phyloP scores from a whole-genome alignment of 2,329 filamentous ascomycete genomes.

The Calonectria fujianensis region DNA sequence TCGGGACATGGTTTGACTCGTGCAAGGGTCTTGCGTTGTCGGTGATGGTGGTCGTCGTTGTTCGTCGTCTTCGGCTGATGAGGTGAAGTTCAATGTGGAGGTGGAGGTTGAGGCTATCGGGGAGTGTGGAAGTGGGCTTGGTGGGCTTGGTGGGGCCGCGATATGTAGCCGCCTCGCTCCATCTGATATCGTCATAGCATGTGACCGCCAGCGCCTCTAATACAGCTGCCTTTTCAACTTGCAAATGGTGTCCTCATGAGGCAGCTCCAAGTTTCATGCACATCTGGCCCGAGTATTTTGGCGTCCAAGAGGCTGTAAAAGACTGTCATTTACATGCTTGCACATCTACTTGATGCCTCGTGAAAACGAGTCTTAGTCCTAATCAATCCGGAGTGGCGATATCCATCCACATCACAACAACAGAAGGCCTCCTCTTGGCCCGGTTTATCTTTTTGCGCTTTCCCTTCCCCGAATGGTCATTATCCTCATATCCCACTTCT shows the following conservation, averaged over 20 bases:
- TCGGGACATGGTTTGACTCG: constrained; percentile 73
- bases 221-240: background rate
- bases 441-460: constrained; percentile 11
- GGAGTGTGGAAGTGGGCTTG: constrained; percentile 35
- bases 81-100: constrained; percentile 25
- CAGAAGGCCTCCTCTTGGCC: constrained; percentile 4
- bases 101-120: constrained; percentile 32
- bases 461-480: background rate
- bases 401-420: constrained; percentile 22
- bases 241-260: too few species aligned
- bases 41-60: background rate
- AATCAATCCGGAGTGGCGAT: constrained; percentile 33
- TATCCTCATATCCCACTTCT: constrained; percentile 25
- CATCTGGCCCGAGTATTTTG: background rate
- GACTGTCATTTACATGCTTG: constrained; percentile 28
- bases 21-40: background rate
- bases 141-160: constrained; percentile 42
- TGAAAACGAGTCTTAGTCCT: constrained; percentile 17
- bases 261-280: background rate
- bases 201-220: constrained; percentile 12
- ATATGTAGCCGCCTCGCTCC: constrained; percentile 37
- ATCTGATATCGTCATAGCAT: constrained; percentile 32
- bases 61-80: background rate
- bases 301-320: constrained; percentile 24
- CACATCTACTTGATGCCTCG: constrained; percentile 31